These are phyloP conservation scores for Clonostachys solani DNA, from an alignment of 2,329 filamentous ascomycete genomes.

Conservation along the genomic window DNA sequence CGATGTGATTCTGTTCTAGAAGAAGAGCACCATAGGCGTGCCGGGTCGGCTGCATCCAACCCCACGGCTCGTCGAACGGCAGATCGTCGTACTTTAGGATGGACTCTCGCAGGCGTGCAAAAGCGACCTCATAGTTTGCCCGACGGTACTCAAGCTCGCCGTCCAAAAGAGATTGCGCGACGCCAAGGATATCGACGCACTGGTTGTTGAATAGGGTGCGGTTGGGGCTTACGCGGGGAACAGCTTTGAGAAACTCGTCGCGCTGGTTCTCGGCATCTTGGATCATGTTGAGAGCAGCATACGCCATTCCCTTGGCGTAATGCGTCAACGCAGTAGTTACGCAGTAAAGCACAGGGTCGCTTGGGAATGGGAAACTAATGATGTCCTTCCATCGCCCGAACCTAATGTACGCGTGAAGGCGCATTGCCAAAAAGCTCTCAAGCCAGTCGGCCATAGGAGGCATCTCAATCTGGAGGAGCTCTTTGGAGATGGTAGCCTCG, in stretches of 20 bases:
- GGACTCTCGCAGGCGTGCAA: slow-evolving; percentile 50
- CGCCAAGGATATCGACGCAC: slow-evolving; percentile 52
- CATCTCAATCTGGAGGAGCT: slow-evolving; percentile 57
- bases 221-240: slow-evolving; percentile 46
- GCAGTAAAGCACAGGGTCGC: slow-evolving; percentile 59
- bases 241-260: slow-evolving; percentile 43
- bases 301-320: slow-evolving; percentile 66
- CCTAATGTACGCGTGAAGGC: slow-evolving; percentile 65
- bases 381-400: slow-evolving; percentile 72
- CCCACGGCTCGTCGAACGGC: slow-evolving; percentile 72
- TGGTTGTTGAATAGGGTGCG: slow-evolving; percentile 45
- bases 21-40: slow-evolving; percentile 69
- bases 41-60: slow-evolving; percentile 72
- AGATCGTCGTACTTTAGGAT: slow-evolving; percentile 58
- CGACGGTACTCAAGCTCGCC: slow-evolving; percentile 71
- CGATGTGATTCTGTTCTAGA: slow-evolving; percentile 58
- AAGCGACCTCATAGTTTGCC: slow-evolving; percentile 53
- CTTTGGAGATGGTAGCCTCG: slow-evolving; percentile 58
- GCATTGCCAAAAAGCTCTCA: slow-evolving; percentile 65
- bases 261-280: slow-evolving; percentile 49
- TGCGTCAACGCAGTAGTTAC: slow-evolving; percentile 64
- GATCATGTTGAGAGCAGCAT: slow-evolving; percentile 52
- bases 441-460: slow-evolving; percentile 79
- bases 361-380: slow-evolving; percentile 48
- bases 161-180: slow-evolving; percentile 65